phyloP scores from a whole-genome alignment of 2,329 filamentous ascomycete species.

The Tolypocladium endophyticum region DNA sequence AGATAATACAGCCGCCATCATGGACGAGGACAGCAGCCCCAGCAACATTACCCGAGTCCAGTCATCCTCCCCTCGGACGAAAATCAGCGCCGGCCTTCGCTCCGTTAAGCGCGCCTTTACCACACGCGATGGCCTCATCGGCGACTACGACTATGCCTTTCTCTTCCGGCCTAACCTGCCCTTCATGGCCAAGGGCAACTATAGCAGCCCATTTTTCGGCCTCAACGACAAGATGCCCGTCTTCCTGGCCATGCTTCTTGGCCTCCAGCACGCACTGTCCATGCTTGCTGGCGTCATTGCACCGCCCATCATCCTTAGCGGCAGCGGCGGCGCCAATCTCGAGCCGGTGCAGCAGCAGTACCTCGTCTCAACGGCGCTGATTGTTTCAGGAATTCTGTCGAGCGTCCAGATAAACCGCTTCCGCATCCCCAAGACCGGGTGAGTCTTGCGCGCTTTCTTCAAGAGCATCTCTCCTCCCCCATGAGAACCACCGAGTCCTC shows the following conservation, averaged over 20 bases:
- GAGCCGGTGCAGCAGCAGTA: conserved; percentile 54
- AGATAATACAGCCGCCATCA: conserved; percentile 12
- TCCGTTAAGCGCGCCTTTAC: conserved; percentile 30
- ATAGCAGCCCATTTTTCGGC: conserved; percentile 67
- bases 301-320: conserved; percentile 62
- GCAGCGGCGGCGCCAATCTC: conserved; percentile 53
- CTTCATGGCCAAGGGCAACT: conserved; percentile 54
- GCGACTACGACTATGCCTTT: conserved; percentile 82
- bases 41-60: conserved; percentile 34
- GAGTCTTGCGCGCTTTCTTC: conserved; percentile 10
- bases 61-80: conserved; percentile 20
- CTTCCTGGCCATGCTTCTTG: conserved; percentile 60
- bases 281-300: conserved; percentile 71
- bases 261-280: conserved; percentile 68
- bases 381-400: conserved; percentile 68
- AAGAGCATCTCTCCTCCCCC: not conserved
- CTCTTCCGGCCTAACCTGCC: conserved; percentile 76
- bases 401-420: conserved; percentile 69
- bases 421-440: conserved; percentile 56
- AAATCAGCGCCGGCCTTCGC: conserved; percentile 10
- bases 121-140: conserved; percentile 64
- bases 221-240: conserved; percentile 70
- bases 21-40: conserved; percentile 48
- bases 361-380: conserved; percentile 66
- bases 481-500: not conserved